Percentiles rank a stretch among this genome's conserved stretches.
These are phyloP conservation scores for Choricystis sp. DNA, from an alignment of 139 green algal species.

Conservation along the genomic window DNA sequence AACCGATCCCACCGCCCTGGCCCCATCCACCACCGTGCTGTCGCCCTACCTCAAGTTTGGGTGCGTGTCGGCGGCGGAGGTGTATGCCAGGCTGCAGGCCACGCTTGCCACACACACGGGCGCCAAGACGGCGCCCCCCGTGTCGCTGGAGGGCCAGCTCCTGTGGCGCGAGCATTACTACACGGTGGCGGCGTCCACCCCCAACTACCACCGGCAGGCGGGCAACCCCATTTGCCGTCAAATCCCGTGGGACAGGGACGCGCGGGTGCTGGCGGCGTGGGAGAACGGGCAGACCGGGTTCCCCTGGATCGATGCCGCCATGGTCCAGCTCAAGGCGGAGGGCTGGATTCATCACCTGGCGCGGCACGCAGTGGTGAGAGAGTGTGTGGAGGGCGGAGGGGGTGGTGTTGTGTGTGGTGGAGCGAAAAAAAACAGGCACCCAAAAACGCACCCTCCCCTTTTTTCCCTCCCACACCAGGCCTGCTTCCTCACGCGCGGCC, in stretches of 20 bases:
- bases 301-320: constrained; percentile 80
- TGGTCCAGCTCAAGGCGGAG: constrained; percentile 57
- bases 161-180: constrained; percentile 63
- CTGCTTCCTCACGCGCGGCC: constrained; percentile 90
- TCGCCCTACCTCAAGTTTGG: constrained; percentile 79
- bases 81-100: constrained; percentile 20
- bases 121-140: constrained; percentile 57
- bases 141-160: constrained; percentile 65
- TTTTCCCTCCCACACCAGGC: too few relatives aligned
- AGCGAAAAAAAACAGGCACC: constrained; percentile 1
- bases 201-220: constrained; percentile 72
- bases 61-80: constrained; percentile 28
- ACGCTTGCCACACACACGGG: constrained; percentile 20
- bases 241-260: constrained; percentile 53
- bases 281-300: constrained; percentile 39
- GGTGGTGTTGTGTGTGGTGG: too few relatives aligned
- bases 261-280: constrained; percentile 45
- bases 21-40: constrained; percentile 68
- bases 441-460: too few relatives aligned
- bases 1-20: constrained; percentile 58
- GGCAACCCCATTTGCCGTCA: constrained; percentile 80
- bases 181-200: constrained; percentile 27
- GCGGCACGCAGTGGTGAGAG: constrained; percentile 64
- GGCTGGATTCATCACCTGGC: constrained; percentile 94
- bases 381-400: too few relatives aligned